Conservation (phyloP, 306 rosid species). For the Ochetophila trinervis region DNA sequence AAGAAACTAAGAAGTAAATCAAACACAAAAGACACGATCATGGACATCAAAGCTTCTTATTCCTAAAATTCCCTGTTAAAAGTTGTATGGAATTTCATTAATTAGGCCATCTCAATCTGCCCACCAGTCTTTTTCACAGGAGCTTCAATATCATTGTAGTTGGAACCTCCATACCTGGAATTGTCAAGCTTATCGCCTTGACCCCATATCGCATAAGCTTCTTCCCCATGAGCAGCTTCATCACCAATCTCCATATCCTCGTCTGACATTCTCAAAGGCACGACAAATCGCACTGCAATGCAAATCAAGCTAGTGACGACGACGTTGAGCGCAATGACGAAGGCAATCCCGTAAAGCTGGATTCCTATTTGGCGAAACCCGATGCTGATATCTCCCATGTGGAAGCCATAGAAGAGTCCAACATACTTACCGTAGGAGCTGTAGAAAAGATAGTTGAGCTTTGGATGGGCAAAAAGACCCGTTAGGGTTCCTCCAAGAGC, state of each 20-base stretch:
- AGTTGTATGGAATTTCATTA: background rate
- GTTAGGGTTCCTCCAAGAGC: slow-evolving; percentile 37
- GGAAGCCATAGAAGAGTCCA: slow-evolving; percentile 37
- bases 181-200: slow-evolving; percentile 36
- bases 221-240: slow-evolving; percentile 47
- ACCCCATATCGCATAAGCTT: slow-evolving; percentile 49
- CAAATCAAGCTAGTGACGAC: slow-evolving; percentile 36
- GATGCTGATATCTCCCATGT: background rate
- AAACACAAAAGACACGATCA: too few species aligned
- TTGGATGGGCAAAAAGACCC: slow-evolving; percentile 40
- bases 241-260: slow-evolving; percentile 45
- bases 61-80: background rate
- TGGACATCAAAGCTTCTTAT: background rate
- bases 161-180: slow-evolving; percentile 7
- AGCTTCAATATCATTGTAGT: slow-evolving; percentile 7
- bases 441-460: slow-evolving; percentile 24
- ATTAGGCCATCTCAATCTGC: slow-evolving; percentile 28
- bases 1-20: too few species aligned
- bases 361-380: slow-evolving; percentile 34
- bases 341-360: slow-evolving; percentile 33
- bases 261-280: slow-evolving; percentile 43
- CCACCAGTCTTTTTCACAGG: slow-evolving; percentile 9
- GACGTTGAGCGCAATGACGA: slow-evolving; percentile 20
- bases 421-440: background rate
- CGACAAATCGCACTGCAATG: slow-evolving; percentile 7